Base-by-base conservation (phyloP, 1,284 basidiomycete genomes). In the Pseudozyma hubeiensis region DNA sequence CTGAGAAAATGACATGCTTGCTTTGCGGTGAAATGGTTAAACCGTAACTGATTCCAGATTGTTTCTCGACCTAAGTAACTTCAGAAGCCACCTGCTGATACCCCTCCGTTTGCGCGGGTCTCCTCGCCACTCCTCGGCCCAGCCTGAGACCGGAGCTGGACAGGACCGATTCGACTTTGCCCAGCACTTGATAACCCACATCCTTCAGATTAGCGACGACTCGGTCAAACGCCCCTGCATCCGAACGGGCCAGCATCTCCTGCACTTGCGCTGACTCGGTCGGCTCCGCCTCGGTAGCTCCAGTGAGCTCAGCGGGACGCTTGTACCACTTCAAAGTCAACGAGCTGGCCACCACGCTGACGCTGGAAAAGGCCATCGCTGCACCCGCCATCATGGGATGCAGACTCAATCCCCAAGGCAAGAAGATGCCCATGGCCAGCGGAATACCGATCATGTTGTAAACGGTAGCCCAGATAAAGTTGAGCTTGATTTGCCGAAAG, bases 361-460 rank as follows among this genome's bases (percentile, higher is more conserved):
- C 96, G 76, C 92, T 94, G 51, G 93, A 95, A 85, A 93, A 95
- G 17, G 97, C 96, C 97, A 99, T 99, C 24, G 96, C 95, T 0
- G 91, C 92, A 10, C 93, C 96, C 0, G 97, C 95, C 87, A 95
- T 91, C 96, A 99, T 99, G 3, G 97, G 97, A 80, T 96, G 97
- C 82, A 99, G 89, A 85, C 94, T 93, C 39, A 95, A 80, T 7
- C 94, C 94, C 86, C 94, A 90, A 0, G 97, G 97, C 14, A 99
- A 87, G 85, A 99, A 91, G 51, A 98, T 75, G 46, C 97, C 97
- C 97, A 99, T 99, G 13, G 97, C 97, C 40, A 99, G 89, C n/a
- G 97, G 97, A 61, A 99, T 95, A 72, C 95, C 93, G 65, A 97
- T 86, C 29, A 97, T 79, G 84, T 99, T 98, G 87, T 99, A 98